A percentile compares a stretch with the other conserved stretches of the same genome.
Conservation (phyloP, 192 early-diverging fungal species). For the Mortierella claussenii region DNA sequence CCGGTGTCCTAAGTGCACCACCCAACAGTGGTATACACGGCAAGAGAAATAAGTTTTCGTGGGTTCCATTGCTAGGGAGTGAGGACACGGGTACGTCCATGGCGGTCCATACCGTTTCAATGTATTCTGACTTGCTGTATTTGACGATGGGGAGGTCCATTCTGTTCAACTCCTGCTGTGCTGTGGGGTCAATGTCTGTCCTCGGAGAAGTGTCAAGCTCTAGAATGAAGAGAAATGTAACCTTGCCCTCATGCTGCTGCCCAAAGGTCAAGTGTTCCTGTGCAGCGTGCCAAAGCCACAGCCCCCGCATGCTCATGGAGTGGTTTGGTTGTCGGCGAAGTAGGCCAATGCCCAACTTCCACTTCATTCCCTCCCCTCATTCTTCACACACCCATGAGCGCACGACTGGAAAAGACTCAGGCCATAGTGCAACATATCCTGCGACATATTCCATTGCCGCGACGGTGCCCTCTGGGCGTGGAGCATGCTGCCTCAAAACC, state of each 20-base stretch:
- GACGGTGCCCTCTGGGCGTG: slow-evolving; percentile 20
- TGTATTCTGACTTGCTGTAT: slow-evolving; percentile 90
- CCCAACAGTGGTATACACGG: too few species aligned
- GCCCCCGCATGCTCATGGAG: too few species aligned
- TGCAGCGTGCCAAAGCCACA: too few species aligned
- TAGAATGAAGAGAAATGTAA: too few species aligned
- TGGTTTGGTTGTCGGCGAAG: too few species aligned
- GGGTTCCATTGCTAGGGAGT: too few species aligned
- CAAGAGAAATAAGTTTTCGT: not conserved
- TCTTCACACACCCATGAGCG: slow-evolving; percentile 21
- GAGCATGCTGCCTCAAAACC: slow-evolving; percentile 10
- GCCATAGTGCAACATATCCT: slow-evolving; percentile 45
- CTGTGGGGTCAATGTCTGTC: not conserved
- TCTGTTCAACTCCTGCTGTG: not conserved
- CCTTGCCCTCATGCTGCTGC: too few species aligned
- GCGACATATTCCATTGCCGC: slow-evolving; percentile 18
- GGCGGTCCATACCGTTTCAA: slow-evolving; percentile 81
- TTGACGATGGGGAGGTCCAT: slow-evolving; percentile 80
- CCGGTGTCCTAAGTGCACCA: slow-evolving; percentile 97
- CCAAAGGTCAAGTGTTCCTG: too few species aligned
- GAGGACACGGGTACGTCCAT: too few species aligned
- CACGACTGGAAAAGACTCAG: slow-evolving; percentile 33
- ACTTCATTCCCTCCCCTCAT: too few species aligned
- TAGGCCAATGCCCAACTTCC: too few species aligned
- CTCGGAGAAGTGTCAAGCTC: too few species aligned